A percentile compares a stretch with the other conserved stretches of the same genome.
Evolutionary conservation across 352 stramenopile genomes (phyloP).

Genomic region (Globisporangium parvum): DNA sequence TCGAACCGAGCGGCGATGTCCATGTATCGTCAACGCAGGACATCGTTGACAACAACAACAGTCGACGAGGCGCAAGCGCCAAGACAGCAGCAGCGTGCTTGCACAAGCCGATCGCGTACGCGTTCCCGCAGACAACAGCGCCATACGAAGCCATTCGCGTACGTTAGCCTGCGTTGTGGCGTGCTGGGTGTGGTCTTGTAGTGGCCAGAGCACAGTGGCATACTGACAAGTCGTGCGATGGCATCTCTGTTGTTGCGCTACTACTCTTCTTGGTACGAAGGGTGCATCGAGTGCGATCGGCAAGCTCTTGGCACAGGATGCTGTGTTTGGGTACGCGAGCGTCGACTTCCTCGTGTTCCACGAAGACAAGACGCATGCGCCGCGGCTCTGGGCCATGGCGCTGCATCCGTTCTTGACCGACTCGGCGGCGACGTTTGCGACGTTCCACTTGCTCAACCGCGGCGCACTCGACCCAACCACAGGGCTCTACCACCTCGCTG

Average conservation of each 20-base stretch:
- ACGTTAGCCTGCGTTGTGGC: background rate
- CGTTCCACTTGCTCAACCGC: conserved; percentile 60
- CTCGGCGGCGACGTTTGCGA: conserved; percentile 62
- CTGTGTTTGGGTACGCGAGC: conserved; percentile 78
- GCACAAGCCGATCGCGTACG: conserved; percentile 42
- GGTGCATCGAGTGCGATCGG: conserved; percentile 50
- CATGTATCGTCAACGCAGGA: conserved; percentile 72
- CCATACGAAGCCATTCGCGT: conserved; percentile 65
- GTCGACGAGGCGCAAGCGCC: background rate
- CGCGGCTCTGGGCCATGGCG: conserved; percentile 67
- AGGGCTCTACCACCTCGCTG: conserved; percentile 27
- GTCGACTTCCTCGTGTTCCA: conserved; percentile 74
- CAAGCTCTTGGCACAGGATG: conserved; percentile 26
- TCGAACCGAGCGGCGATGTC: conserved; percentile 61
- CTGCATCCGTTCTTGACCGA: conserved; percentile 77
- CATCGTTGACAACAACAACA: conserved; percentile 21
- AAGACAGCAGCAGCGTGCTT: conserved; percentile 12
- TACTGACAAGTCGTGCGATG: too few relatives aligned
- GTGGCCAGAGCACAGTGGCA: too few relatives aligned
- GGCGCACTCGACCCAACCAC: conserved; percentile 31
- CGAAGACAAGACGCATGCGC: conserved; percentile 36
- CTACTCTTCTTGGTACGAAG: background rate
- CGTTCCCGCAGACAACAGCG: conserved; percentile 77
- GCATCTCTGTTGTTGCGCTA: background rate
- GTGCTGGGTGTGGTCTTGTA: background rate